Percentiles rank a stretch among this genome's conserved stretches.
Evolutionary conservation across 129 eudicot species (phyloP).

Genomic region (Pseudognaphalium luteoalbum): DNA sequence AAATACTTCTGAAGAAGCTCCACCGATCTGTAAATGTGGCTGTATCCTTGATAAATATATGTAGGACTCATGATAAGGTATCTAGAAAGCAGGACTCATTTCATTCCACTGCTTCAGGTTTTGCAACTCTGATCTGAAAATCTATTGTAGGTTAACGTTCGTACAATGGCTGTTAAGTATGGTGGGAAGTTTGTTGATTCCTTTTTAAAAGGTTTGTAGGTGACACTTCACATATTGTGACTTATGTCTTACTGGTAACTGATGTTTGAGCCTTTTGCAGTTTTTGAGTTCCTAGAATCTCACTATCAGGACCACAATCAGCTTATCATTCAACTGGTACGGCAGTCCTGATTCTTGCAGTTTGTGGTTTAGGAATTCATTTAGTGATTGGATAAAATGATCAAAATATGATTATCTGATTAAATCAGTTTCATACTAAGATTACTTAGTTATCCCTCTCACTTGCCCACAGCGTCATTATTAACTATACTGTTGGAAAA

Average conservation of each 20-base stretch:
- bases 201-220: slow-evolving; percentile 65
- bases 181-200: slow-evolving; percentile 83
- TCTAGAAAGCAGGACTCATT: slow-evolving; percentile 17
- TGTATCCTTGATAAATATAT: slow-evolving; percentile 62
- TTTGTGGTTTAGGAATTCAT: neutral
- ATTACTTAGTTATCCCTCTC: neutral
- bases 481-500: too few species aligned
- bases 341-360: slow-evolving; percentile 15
- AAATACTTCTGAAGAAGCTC: slow-evolving; percentile 55
- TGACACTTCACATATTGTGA: neutral
- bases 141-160: slow-evolving; percentile 55
- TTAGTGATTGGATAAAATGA: neutral
- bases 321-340: slow-evolving; percentile 60
- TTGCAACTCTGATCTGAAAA: slow-evolving; percentile 5
- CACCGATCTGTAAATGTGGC: slow-evolving; percentile 63
- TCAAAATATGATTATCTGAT: neutral
- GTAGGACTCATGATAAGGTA: slow-evolving; percentile 73
- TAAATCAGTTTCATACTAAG: neutral
- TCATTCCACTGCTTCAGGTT: slow-evolving; percentile 12
- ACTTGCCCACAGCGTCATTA: too few species aligned
- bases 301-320: slow-evolving; percentile 57
- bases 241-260: slow-evolving; percentile 24
- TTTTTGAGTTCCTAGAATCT: slow-evolving; percentile 61
- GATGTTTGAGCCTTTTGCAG: slow-evolving; percentile 45
- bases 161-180: slow-evolving; percentile 74